Evolutionary conservation across 2,329 filamentous ascomycete species (phyloP).

Genomic region (Raffaelea ambrosiae): DNA sequence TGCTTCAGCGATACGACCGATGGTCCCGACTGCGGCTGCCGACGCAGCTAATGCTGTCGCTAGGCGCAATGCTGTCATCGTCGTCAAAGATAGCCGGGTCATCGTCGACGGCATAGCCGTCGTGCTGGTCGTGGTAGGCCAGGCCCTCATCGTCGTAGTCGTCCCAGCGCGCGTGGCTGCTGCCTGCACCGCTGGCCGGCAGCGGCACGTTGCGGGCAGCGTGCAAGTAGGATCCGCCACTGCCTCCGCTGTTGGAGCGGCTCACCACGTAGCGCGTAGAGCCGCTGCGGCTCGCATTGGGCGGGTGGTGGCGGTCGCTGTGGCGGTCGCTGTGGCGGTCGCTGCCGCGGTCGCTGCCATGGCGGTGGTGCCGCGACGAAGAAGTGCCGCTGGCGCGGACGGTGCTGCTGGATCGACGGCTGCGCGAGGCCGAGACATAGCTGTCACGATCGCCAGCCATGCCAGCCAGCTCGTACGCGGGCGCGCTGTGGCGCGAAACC

Average conservation of each 20-base stretch:
- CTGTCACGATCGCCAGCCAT: constrained; percentile 27
- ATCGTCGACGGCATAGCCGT: background rate
- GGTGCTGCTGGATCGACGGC: constrained; percentile 27
- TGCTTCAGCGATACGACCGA: constrained; percentile 17
- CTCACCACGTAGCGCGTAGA: constrained; percentile 9
- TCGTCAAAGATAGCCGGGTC: constrained; percentile 26
- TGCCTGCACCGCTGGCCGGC: constrained; percentile 31
- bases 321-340: background rate
- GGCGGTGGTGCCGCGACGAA: no score
- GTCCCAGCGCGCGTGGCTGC: constrained; percentile 23
- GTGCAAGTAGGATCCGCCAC: constrained; percentile 8
- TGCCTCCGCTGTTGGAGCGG: constrained; percentile 10
- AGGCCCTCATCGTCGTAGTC: constrained; percentile 3
- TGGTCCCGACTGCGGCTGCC: constrained; percentile 29
- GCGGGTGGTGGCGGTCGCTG: background rate
- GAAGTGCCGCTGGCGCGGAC: constrained; percentile 16
- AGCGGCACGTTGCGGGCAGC: constrained; percentile 29
- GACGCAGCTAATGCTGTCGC: constrained; percentile 56
- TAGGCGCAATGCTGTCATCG: constrained; percentile 45
- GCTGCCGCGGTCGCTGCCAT: constrained; percentile 2
- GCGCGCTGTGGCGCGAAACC: constrained; percentile 14
- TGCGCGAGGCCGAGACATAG: constrained; percentile 33
- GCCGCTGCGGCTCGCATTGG: constrained; percentile 11
- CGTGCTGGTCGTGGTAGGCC: constrained; percentile 1
- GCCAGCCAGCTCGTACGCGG: constrained; percentile 7